Percentiles rank a stretch among this genome's conserved stretches.
phyloP scores from a whole-genome alignment of 371 early-diverging fungal species.

The Mortierella sp. region DNA sequence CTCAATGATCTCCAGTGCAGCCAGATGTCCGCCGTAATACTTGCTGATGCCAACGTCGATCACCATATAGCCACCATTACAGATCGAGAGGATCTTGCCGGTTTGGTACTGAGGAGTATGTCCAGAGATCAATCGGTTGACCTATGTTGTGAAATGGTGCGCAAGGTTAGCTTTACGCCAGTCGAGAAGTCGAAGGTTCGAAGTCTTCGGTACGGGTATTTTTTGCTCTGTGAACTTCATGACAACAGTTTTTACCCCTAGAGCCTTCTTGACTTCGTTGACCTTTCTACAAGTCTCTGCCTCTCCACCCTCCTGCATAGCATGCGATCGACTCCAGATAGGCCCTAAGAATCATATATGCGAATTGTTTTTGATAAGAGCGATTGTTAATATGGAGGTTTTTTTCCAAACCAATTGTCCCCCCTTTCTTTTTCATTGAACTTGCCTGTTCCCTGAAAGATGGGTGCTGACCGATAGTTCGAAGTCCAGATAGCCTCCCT shows the following conservation, averaged over 20 bases:
- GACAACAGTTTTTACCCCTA: conserved; percentile 30
- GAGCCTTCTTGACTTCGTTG: conserved; percentile 37
- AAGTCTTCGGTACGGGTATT: too few relatives aligned
- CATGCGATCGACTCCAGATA: conserved; percentile 41
- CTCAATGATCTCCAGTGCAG: conserved; percentile 49
- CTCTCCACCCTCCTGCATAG: conserved; percentile 32
- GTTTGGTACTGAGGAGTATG: conserved; percentile 77
- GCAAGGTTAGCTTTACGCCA: too few relatives aligned
- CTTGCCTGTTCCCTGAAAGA: conserved; percentile 37
- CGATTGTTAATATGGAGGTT: too few relatives aligned
- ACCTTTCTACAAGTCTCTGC: conserved; percentile 30
- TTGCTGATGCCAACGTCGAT: conserved; percentile 84
- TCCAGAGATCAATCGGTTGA: conserved; percentile 84
- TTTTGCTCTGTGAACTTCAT: too few relatives aligned
- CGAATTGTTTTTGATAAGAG: too few relatives aligned
- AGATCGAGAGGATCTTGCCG: conserved; percentile 69
- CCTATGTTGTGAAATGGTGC: conserved; percentile 45
- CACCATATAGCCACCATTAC: conserved; percentile 71
- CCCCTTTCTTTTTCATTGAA: too few relatives aligned
- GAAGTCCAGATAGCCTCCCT: conserved; percentile 56
- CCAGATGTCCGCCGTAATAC: conserved; percentile 65
- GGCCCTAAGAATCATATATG: too few relatives aligned
- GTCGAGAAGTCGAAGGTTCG: too few relatives aligned
- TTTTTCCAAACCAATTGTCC: too few relatives aligned
- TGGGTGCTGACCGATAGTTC: conserved; percentile 35